Evolutionary conservation across 2,329 filamentous ascomycete genomes (phyloP).

Genomic region (Diaporthe eres): DNA sequence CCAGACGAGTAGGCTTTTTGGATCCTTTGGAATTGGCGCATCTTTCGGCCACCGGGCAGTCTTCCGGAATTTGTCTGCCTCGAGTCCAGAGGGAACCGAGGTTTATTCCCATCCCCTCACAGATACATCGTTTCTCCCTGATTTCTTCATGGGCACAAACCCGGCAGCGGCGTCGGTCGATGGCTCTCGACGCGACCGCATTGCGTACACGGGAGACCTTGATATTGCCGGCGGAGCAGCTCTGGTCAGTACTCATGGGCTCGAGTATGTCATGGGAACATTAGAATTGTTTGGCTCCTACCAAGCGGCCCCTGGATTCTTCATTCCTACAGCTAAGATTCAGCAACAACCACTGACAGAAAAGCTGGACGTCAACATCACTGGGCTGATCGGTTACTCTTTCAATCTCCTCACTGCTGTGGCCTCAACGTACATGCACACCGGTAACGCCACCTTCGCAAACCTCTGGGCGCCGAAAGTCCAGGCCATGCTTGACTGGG

Average conservation of each 20-base stretch:
- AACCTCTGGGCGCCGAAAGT: not conserved
- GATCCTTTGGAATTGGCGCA: not conserved
- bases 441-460: not conserved
- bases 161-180: not conserved
- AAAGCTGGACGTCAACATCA: not conserved
- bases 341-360: not conserved
- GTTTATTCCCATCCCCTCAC: not conserved
- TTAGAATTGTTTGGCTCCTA: not conserved
- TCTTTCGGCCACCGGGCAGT: not conserved
- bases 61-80: not conserved
- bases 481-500: not conserved
- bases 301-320: conserved; percentile 5
- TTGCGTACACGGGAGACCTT: conserved; percentile 1
- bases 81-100: not conserved
- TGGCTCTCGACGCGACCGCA: not conserved
- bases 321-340: conserved; percentile 3
- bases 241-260: not conserved
- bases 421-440: not conserved
- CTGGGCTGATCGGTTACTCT: not conserved
- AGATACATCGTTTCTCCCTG: not conserved
- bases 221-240: not conserved
- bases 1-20: not conserved
- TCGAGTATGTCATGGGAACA: not conserved
- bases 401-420: not conserved
- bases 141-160: not conserved